Base-by-base conservation (phyloP, 2,329 filamentous ascomycete genomes). In the Pestalotiopsis fici region DNA sequence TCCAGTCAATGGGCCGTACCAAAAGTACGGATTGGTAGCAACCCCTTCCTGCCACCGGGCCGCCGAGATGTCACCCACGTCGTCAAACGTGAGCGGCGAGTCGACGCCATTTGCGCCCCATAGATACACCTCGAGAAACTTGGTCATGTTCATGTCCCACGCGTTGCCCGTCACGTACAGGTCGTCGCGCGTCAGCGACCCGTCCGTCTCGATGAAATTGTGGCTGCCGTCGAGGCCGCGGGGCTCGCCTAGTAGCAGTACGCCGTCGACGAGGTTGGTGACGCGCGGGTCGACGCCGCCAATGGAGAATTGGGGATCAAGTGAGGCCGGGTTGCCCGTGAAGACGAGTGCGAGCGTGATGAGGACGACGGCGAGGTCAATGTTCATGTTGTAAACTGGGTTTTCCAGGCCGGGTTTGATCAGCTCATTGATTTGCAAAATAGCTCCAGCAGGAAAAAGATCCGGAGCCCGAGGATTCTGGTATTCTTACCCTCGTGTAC, bases 191-290 rank as follows among this genome's bases (percentile, higher is more conserved):
- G 84, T 86, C 50, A 81, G 80, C 61, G 84, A 87, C 0, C 78
- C 82, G 73, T 88, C 86, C 0, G 82, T 78, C 75, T 88, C 86
- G 70, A 86, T 83, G 62, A 84, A 82, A 72, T 87, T 86, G 73
- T 88, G 86, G 2, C 82, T 83, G 21, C 82, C 82, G n/a, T 74
- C 75, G 2, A 87, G 78, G 6, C 84, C 84, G 56, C 81, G 80
- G 0, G 83, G 83, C 25, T 77, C 76, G 3, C 82, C 77, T 0
- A 85, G 72, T 3, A 85, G 75, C 0, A 79, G 69, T 0, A 83
- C 69, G 43, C 83, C 79, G 28, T 78, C 75, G 6, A 83, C 72
- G 6, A 83, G 31, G 7, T 60, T 5, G 65, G 79, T 76, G 15
- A 79, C 77, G 39, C 71, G 72, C 37, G 68, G 70, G 65, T 75